Percentiles rank a stretch among this genome's conserved stretches.
Evolutionary conservation across 352 stramenopile species (phyloP).

Genomic region (Globisporangium paroecandrum): DNA sequence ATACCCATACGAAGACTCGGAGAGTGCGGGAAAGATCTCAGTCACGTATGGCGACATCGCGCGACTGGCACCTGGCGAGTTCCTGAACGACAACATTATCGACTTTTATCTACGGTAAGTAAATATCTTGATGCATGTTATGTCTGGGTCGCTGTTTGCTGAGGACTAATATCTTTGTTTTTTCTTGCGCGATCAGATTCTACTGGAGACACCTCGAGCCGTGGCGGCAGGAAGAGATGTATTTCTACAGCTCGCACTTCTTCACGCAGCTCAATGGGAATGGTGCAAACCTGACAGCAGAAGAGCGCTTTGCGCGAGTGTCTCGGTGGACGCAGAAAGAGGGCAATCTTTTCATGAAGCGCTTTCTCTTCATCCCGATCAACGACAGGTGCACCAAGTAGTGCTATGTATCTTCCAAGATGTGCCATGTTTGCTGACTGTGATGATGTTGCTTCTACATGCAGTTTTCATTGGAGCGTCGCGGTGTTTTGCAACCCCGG

Average conservation of each 20-base stretch:
- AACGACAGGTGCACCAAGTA: conserved; percentile 63
- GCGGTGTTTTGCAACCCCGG: conserved; percentile 84
- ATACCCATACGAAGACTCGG: conserved; percentile 62
- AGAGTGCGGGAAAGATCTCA: conserved; percentile 45
- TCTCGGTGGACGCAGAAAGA: conserved; percentile 84
- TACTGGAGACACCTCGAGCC: conserved; percentile 60
- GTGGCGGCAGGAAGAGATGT: conserved; percentile 63
- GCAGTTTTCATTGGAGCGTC: conserved; percentile 89
- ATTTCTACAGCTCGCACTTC: conserved; percentile 96
- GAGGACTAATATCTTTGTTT: not conserved
- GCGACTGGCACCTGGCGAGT: conserved; percentile 85
- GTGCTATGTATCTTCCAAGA: too few relatives aligned
- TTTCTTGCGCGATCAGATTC: conserved; percentile 32
- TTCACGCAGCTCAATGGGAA: conserved; percentile 88
- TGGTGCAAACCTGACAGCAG: conserved; percentile 20
- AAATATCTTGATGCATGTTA: not conserved
- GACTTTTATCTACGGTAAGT: conserved; percentile 90
- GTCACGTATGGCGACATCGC: conserved; percentile 87
- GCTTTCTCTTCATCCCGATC: conserved; percentile 88
- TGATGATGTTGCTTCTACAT: not conserved
- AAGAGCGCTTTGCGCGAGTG: conserved; percentile 55
- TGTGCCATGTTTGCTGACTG: too few relatives aligned
- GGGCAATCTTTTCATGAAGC: conserved; percentile 80
- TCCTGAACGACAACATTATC: conserved; percentile 93
- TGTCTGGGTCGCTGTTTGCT: not conserved